Percentiles rank a stretch among this genome's conserved stretches.
phyloP scores from a whole-genome alignment of 2,329 filamentous ascomycete genomes.

The Fusarium miscanthi region DNA sequence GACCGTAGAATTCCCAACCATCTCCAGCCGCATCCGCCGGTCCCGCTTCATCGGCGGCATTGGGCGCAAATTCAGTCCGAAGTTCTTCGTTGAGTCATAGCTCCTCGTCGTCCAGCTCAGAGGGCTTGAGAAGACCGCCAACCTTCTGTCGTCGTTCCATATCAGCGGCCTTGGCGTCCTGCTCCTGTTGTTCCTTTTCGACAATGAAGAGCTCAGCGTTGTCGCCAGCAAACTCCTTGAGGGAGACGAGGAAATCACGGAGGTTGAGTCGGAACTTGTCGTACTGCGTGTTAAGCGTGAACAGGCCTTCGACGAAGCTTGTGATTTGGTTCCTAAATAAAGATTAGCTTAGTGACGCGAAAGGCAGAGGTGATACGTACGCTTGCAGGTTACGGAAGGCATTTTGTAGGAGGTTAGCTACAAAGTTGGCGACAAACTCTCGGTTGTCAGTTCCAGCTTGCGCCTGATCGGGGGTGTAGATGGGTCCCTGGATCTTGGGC shows the following conservation, averaged over 20 bases:
- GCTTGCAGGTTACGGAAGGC: conserved; percentile 93
- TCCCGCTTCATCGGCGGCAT: conserved; percentile 43
- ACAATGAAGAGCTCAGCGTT: conserved; percentile 94
- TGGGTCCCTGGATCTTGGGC: conserved; percentile 91
- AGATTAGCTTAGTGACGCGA: conserved; percentile 49
- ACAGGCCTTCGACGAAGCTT: conserved; percentile 89
- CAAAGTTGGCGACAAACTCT: conserved; percentile 90
- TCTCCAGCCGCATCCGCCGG: conserved; percentile 54
- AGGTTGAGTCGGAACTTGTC: conserved; percentile 96
- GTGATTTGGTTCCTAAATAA: conserved; percentile 80
- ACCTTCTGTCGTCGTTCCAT: conserved; percentile 94
- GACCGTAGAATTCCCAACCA: conserved; percentile 74
- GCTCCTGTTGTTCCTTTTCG: conserved; percentile 92
- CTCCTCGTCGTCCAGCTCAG: conserved; percentile 93
- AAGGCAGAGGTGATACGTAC: conserved; percentile 63
- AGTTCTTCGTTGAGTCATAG: conserved; percentile 84
- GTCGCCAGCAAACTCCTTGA: conserved; percentile 97
- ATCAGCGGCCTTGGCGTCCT: conserved; percentile 86
- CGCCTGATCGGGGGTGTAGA: conserved; percentile 88
- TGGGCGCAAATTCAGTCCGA: conserved; percentile 67
- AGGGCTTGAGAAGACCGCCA: conserved; percentile 93
- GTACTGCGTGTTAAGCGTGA: conserved; percentile 87
- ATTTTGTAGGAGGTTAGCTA: conserved; percentile 83
- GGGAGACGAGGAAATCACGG: conserved; percentile 94
- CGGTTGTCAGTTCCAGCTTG: conserved; percentile 85